Evolutionary conservation across 163 green algal species (phyloP), one percentile per base, ranked within the genome.

Genomic region (Chloromonas sp.): DNA sequence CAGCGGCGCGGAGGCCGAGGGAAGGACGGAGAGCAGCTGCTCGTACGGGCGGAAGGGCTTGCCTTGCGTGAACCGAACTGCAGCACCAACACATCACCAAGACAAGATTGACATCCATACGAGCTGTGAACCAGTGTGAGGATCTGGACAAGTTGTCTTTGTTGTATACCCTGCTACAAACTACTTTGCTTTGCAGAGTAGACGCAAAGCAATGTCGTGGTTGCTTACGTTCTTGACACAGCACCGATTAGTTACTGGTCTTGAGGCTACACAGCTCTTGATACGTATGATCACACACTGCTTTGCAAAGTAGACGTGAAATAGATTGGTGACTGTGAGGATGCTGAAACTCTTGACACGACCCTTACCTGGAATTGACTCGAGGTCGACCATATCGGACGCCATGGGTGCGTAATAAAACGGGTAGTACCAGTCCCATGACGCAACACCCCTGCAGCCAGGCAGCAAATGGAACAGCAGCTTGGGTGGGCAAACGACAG

Each of bases 361-460:
- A 36, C 57, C 36, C 81, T 78, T n/a, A 84, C 81, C 81, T 61
- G 78, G 2, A 0, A 84, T 61, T n/a, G 58, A 15, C 3, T 11
- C 81, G 2, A 84, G 61, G 2, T 78, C 5, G 13, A 78, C 61
- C 81, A 84, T 78, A 70, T 84, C 81, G 3, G 81, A 84, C 3
- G 96, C 96, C 89, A 98, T 97, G 76, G 97, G 96, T 0, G 96
- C 95, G 86, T 98, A 98, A 89, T 98, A 95, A 89, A 95, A 97
- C 15, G 96, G 97, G 89, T 99, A 99, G 91, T 93, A 99, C 96
- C 96, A 99, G 79, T 94, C 95, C 97, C 97, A 99, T 71, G 91
- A 96, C 11, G 95, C 95, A 58, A 99, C 95, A 3, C 96, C 93
- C 58, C 91, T 85, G 86, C 66, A 74, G 66, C 5, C 5, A 5